phyloP scores from a whole-genome alignment of 768 basidiomycete genomes.

The Tricholoma bakamatsutake region DNA sequence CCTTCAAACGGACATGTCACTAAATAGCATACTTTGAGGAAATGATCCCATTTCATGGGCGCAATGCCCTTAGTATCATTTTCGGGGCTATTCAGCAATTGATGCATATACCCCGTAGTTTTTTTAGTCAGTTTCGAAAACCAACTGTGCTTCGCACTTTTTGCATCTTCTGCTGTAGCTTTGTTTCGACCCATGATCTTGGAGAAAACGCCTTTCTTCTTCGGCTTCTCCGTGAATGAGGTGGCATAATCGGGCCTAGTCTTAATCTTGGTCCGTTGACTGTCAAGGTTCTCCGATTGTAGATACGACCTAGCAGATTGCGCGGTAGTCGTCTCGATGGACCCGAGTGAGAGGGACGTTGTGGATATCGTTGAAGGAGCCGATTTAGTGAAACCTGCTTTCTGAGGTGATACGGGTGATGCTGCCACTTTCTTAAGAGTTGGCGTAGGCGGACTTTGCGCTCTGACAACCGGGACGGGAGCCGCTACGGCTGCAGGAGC shows the following conservation, averaged over 20 bases:
- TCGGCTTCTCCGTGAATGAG: conserved; percentile 32
- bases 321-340: conserved; percentile 44
- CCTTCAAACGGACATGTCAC: background rate
- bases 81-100: conserved; percentile 51
- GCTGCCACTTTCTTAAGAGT: conserved; percentile 15
- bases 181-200: conserved; percentile 35
- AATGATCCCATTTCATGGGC: conserved; percentile 75
- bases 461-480: conserved; percentile 10
- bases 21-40: conserved; percentile 50
- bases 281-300: conserved; percentile 40
- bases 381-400: conserved; percentile 15
- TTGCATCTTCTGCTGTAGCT: conserved; percentile 27
- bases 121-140: conserved; percentile 56
- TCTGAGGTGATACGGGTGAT: conserved; percentile 11
- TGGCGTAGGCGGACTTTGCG: conserved; percentile 6
- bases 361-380: conserved; percentile 24
- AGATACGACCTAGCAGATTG: conserved; percentile 72
- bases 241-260: conserved; percentile 56
- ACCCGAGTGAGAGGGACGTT: conserved; percentile 27
- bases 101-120: conserved; percentile 54
- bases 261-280: conserved; percentile 63
- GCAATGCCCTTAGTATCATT: conserved; percentile 49
- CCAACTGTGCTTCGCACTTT: conserved; percentile 45
- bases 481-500: conserved; percentile 15
- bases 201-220: conserved; percentile 45